A percentile compares a stretch with the other conserved stretches of the same genome.
phyloP scores from a whole-genome alignment of 257 asterid genomes.

The Ehretia macrophylla region DNA sequence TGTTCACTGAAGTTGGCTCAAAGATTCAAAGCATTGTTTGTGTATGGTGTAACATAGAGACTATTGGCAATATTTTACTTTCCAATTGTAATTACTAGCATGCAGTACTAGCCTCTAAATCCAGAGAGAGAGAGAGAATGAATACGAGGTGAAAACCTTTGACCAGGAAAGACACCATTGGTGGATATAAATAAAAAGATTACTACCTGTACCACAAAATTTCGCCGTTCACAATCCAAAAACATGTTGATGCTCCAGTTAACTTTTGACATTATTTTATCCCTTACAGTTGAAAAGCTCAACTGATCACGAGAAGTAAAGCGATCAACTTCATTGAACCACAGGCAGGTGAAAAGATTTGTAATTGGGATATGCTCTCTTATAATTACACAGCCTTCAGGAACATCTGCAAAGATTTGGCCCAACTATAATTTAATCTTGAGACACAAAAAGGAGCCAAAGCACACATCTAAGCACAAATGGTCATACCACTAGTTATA shows the following conservation, averaged over 20 bases:
- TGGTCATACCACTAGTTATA: constrained; percentile 74
- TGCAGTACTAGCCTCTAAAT: no score
- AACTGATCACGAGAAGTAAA: constrained; percentile 94
- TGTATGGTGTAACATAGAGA: no score
- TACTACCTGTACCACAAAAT: constrained; percentile 82
- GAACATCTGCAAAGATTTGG: constrained; percentile 78
- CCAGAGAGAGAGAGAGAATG: background rate
- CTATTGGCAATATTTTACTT: no score
- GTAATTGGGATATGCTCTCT: constrained; percentile 88
- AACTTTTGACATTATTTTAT: constrained; percentile 58
- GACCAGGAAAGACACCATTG: background rate
- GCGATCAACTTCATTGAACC: constrained; percentile 98
- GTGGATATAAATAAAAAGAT: background rate
- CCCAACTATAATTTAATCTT: constrained; percentile 8
- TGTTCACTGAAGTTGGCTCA: no score
- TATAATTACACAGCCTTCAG: constrained; percentile 91
- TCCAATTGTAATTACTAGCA: no score
- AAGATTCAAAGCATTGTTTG: no score
- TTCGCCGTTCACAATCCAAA: constrained; percentile 91
- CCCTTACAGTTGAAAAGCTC: constrained; percentile 96
- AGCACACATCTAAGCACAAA: constrained; percentile 11
- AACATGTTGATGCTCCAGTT: constrained; percentile 81
- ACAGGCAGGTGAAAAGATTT: constrained; percentile 84
- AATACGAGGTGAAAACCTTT: constrained; percentile 1
- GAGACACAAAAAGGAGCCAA: constrained; percentile 9